Conservation (phyloP, 495 filamentous ascomycete species). For the Lasiosphaeris hirsuta region DNA sequence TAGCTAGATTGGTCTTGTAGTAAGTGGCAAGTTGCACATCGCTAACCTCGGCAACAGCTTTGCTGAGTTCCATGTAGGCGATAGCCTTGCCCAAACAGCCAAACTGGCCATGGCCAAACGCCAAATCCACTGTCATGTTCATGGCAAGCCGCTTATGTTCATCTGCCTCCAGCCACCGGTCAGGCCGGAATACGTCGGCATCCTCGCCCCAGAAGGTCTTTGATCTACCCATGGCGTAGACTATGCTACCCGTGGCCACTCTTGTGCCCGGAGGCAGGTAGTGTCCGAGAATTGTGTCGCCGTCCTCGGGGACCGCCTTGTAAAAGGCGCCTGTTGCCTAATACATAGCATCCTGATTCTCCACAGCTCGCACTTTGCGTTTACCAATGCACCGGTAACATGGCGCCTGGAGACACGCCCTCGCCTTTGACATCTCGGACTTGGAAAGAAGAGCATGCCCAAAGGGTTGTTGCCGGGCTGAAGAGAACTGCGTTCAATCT, state of each 20-base stretch:
- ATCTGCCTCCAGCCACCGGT: slow-evolving; percentile 43
- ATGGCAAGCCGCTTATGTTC: slow-evolving; percentile 32
- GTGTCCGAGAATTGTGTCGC: slow-evolving; percentile 26
- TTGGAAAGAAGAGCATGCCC: too few species aligned
- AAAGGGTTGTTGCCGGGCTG: too few species aligned
- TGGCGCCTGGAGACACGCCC: too few species aligned
- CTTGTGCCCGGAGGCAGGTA: slow-evolving; percentile 28
- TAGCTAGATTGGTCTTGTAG: neutral
- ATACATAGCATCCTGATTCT: too few species aligned
- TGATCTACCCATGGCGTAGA: slow-evolving; percentile 9
- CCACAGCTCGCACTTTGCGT: too few species aligned
- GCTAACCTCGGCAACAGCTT: slow-evolving; percentile 53
- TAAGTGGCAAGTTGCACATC: too few species aligned
- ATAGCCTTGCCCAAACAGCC: slow-evolving; percentile 39
- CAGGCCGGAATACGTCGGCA: slow-evolving; percentile 35
- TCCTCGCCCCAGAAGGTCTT: slow-evolving; percentile 22
- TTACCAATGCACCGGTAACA: too few species aligned
- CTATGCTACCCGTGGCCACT: slow-evolving; percentile 21
- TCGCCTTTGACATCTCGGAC: too few species aligned
- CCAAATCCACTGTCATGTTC: slow-evolving; percentile 31
- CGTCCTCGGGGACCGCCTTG: slow-evolving; percentile 27
- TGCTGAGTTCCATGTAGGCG: slow-evolving; percentile 46
- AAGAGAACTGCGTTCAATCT: too few species aligned
- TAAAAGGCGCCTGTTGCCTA: slow-evolving; percentile 45
- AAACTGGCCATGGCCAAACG: slow-evolving; percentile 39